A percentile compares a stretch with the other conserved stretches of the same genome.
These are phyloP conservation scores for Amanita exitialis DNA, from an alignment of 768 basidiomycete species.

Conservation along the genomic window DNA sequence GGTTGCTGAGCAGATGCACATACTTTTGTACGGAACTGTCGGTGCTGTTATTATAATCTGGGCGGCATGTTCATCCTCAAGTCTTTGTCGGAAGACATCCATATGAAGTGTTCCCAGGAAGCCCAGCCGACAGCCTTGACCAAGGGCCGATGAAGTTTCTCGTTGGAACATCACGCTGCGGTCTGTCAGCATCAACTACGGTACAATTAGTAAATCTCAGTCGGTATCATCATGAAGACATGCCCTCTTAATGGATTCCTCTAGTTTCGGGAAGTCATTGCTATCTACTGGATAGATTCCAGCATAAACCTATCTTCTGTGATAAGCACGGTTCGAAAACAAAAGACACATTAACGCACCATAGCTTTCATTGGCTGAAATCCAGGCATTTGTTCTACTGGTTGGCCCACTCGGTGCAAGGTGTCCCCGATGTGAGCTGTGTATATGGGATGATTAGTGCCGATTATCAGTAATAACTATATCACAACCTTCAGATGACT, in stretches of 20 bases:
- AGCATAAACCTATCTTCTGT: constrained; percentile 64
- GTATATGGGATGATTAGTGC: neutral
- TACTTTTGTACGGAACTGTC: constrained; percentile 88
- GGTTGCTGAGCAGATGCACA: constrained; percentile 7
- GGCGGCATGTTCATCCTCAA: constrained; percentile 95
- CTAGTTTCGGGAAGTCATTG: constrained; percentile 85
- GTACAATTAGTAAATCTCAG: constrained; percentile 8
- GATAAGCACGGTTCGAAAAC: neutral
- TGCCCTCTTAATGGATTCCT: constrained; percentile 91
- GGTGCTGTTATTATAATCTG: constrained; percentile 94
- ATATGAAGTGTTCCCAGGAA: constrained; percentile 95
- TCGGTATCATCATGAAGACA: constrained; percentile 8
- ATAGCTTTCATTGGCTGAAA: constrained; percentile 92
- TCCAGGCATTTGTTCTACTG: constrained; percentile 77
- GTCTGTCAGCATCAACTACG: constrained; percentile 73
- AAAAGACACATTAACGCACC: constrained; percentile 32
- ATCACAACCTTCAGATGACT: constrained; percentile 75
- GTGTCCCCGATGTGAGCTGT: constrained; percentile 94
- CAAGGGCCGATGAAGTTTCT: constrained; percentile 89
- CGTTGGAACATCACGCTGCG: constrained; percentile 84
- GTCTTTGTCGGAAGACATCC: constrained; percentile 90
- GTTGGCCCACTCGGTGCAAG: constrained; percentile 61
- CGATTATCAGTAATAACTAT: neutral
- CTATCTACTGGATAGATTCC: constrained; percentile 92
- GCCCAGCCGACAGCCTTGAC: constrained; percentile 90